These are phyloP conservation scores for Przewalskia tangutica DNA, from an alignment of 257 asterid genomes.

Conservation along the genomic window DNA sequence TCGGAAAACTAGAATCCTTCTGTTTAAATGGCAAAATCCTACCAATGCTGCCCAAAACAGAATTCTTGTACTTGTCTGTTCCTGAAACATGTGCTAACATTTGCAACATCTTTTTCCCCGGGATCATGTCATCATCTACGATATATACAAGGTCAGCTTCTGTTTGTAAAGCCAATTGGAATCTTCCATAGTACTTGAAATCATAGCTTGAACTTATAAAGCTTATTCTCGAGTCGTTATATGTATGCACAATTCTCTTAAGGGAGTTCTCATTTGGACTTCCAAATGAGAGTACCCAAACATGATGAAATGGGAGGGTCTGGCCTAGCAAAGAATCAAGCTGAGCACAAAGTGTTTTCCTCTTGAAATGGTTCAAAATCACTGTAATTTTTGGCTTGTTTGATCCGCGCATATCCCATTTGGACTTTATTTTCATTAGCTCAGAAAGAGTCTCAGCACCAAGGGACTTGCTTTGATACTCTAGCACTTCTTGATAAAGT, in stretches of 20 bases:
- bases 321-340: conserved; percentile 67
- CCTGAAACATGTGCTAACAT: conserved; percentile 79
- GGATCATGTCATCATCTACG: conserved; percentile 91
- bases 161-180: conserved; percentile 89
- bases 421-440: conserved; percentile 63
- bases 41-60: conserved; percentile 87
- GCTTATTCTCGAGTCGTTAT: conserved; percentile 64
- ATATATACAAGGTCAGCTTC: conserved; percentile 77
- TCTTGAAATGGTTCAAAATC: conserved; percentile 75
- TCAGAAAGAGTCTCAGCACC: conserved; percentile 53
- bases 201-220: conserved; percentile 75
- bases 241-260: conserved; percentile 49
- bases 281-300: conserved; percentile 91
- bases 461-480: conserved; percentile 33
- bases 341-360: conserved; percentile 81
- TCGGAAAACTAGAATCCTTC: conserved; percentile 72
- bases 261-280: conserved; percentile 66
- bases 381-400: conserved; percentile 56
- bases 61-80: conserved; percentile 73
- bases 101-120: conserved; percentile 75
- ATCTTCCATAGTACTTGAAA: conserved; percentile 88
- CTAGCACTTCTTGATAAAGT: conserved; percentile 46
- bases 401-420: conserved; percentile 42
- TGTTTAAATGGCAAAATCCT: conserved; percentile 82
- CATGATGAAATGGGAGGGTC: conserved; percentile 79